phyloP scores from a whole-genome alignment of 208 protist species.

The Crithidia sp. region DNA sequence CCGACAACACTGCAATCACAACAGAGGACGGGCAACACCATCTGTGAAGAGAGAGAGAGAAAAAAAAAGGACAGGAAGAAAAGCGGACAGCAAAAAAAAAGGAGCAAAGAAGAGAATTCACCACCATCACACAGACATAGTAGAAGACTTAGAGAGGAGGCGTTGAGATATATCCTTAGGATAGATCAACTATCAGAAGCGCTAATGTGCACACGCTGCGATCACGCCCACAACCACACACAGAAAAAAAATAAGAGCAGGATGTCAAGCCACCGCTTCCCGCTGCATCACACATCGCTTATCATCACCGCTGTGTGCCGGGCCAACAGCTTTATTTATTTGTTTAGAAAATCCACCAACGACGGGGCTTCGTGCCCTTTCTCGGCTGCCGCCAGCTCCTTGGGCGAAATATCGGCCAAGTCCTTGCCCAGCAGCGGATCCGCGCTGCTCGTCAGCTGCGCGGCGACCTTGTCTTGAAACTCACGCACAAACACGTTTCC shows the following conservation, averaged over 20 bases:
- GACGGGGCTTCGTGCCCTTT: neutral
- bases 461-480: constrained; percentile 33
- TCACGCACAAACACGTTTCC: constrained; percentile 57
- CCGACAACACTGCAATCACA: neutral
- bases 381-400: constrained; percentile 33
- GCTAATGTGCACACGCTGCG: too few species aligned
- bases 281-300: too few species aligned
- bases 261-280: neutral
- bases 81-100: neutral
- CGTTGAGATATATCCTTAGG: too few species aligned
- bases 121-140: too few species aligned
- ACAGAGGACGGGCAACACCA: neutral
- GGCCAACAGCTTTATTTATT: neutral
- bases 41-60: neutral
- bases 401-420: constrained; percentile 21
- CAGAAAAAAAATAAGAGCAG: neutral
- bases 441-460: constrained; percentile 33
- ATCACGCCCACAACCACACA: neutral
- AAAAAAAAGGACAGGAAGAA: neutral
- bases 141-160: too few species aligned
- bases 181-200: too few species aligned
- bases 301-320: too few species aligned
- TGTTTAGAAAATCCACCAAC: constrained; percentile 18
- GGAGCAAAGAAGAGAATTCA: neutral
- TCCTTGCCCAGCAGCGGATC: constrained; percentile 56